Base-by-base conservation (phyloP, 2,329 filamentous ascomycete genomes). In the Aspergillus proliferans region DNA sequence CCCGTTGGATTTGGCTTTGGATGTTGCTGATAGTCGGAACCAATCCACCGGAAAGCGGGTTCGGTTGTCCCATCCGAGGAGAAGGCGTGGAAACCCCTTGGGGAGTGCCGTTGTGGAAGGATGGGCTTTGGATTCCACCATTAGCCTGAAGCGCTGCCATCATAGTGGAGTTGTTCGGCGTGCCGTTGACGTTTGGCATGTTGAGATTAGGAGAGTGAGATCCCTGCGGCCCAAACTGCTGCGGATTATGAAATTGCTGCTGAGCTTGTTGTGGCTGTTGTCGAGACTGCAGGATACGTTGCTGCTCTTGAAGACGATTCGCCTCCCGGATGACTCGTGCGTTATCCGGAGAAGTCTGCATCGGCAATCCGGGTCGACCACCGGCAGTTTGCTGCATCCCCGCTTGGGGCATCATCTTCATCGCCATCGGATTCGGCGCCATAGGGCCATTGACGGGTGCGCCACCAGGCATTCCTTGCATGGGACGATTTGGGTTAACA, bases 261-360 rank as follows among this genome's bases (percentile, higher is more conserved):
- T 60, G 56, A 36, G 64, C 62, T 18, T 63, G 63, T 34, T 61
- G 65, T 45, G 67, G 63, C 58, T 67, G 69, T 47, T 72, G 70
- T 24, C 70, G 67, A 45, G 69, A 69, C 50, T 86, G 83, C 9
- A 85, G 77, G 39, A 87, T 82, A 40, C 82, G 80, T 47, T 83
- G 82, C 52, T 72, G 71, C 52, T 74, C 69, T 60, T 76, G 73
- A 28, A 76, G 61, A 40, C 73, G 70, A 52, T 66, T 73, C 28
- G 71, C 73, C 61, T 77, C 73, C 43, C 74, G 68, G 33, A 74
- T 68, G 22, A 77, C 69, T 8, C 75, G 71, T 33, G 72, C 64
- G 52, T 74, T 74, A 47, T 76, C 72, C 4, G 74, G 70, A 30
- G 71, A 71, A 7, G 83, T 80, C 59, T 86, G 83, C 58, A 85